Evolutionary conservation across 768 basidiomycete genomes (phyloP).

Genomic region (Exsudoporus frostii): DNA sequence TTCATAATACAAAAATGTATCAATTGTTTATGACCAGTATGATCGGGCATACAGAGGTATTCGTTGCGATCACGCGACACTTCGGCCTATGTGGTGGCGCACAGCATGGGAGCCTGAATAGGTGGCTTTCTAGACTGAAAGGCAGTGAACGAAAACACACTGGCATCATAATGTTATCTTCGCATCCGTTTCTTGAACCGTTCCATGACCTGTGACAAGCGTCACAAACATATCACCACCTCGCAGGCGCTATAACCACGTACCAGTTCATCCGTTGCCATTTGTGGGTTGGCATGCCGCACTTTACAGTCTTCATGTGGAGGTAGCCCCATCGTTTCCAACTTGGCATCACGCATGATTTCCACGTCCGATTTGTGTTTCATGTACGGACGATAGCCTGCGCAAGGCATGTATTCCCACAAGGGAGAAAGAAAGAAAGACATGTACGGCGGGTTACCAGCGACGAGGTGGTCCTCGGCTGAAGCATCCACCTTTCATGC

Average conservation of each 20-base stretch:
- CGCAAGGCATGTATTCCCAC: neutral
- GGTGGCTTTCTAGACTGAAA: too few species aligned
- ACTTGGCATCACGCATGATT: slow-evolving; percentile 82
- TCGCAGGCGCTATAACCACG: slow-evolving; percentile 22
- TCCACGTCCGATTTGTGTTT: slow-evolving; percentile 85
- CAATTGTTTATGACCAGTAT: neutral
- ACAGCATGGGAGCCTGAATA: too few species aligned
- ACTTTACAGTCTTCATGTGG: slow-evolving; percentile 38
- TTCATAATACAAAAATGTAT: neutral
- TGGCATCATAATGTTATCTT: slow-evolving; percentile 53
- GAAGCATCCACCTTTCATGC: slow-evolving; percentile 45
- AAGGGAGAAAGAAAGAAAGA: neutral
- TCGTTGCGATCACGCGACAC: neutral
- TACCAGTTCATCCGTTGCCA: slow-evolving; percentile 91
- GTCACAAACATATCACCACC: neutral
- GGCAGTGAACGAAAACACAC: slow-evolving; percentile 24
- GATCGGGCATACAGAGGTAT: neutral
- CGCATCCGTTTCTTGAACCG: slow-evolving; percentile 97
- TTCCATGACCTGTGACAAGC: slow-evolving; percentile 76
- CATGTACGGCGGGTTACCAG: slow-evolving; percentile 82
- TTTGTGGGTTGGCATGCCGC: slow-evolving; percentile 60
- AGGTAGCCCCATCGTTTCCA: slow-evolving; percentile 79
- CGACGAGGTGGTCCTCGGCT: slow-evolving; percentile 85
- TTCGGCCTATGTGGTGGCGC: neutral
- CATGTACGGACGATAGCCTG: slow-evolving; percentile 84